Evolutionary conservation across 225 moss, liverwort and hornwort genomes (phyloP), one percentile per base, ranked within the genome.

Genomic region (Marchantia polymorpha): DNA sequence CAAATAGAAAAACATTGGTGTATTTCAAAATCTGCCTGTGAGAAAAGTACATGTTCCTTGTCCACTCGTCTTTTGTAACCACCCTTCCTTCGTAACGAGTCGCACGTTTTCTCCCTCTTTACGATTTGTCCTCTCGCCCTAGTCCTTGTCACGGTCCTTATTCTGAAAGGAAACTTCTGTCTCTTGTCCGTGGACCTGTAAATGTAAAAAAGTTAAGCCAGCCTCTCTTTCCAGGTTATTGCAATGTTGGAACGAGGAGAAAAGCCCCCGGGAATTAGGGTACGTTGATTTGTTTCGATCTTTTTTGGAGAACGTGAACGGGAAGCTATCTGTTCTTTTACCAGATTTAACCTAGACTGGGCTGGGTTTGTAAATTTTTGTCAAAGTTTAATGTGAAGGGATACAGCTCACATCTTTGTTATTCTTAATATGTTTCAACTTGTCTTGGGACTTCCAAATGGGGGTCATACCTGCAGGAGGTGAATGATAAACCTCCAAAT

Each of bases 401-500:
- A 52, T 17, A 39, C 20, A 25, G 27, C 52, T 76, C 29, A 74
- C 54, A 13, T 54, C 26, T 55, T 74, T 17, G 73, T 53, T 23
- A 74, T 10, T 54, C 12, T 30, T 22, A 12, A 26, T 74, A 26
- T 74, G 50, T 8, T 52, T 29, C 12, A 23, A 75, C 16, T 39
- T 39, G 58, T 75, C 20, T 59, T 19, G 19, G 31, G 2, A 31
- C 75, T 75, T 51, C 49, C 50, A 71, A 71, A 71, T 71, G 71
- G 71, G 22, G 10, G 50, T 14, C 54, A 22, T 58, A 58, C 59
- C 25, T 75, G 74, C 86, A 87, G 86, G 87, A 87, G 56, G 79
- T 87, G 31, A 84, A 87, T 75, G 87, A 87, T 31, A 87, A 87
- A 82, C 87, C 87, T 10, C 87, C 87, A 73, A 87, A 87, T 78